Evolutionary conservation across 768 basidiomycete genomes (phyloP).

Genomic region (Phanerochaete carnosa): DNA sequence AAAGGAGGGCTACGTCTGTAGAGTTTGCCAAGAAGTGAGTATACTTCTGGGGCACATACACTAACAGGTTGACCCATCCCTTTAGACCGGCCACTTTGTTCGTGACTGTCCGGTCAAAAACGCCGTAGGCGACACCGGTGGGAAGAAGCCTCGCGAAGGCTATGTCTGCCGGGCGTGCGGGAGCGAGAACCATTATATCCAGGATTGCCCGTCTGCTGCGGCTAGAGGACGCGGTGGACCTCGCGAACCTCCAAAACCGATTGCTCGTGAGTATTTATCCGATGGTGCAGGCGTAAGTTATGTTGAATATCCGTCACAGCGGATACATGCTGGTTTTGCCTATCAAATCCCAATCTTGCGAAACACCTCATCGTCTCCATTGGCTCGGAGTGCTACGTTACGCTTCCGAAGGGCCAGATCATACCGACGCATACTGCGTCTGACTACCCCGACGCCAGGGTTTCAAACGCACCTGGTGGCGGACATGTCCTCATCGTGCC

Average conservation of each 20-base stretch:
- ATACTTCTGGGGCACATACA: background rate
- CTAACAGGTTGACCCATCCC: background rate
- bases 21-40: slow-evolving; percentile 70
- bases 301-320: slow-evolving; percentile 39
- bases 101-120: slow-evolving; percentile 85
- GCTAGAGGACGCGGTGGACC: slow-evolving; percentile 35
- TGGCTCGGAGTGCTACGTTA: slow-evolving; percentile 90
- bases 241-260: slow-evolving; percentile 65
- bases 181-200: slow-evolving; percentile 79
- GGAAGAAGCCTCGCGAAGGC: slow-evolving; percentile 75
- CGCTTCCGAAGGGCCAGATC: slow-evolving; percentile 95
- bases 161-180: slow-evolving; percentile 93
- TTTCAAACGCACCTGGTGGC: slow-evolving; percentile 76
- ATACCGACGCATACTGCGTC: slow-evolving; percentile 69
- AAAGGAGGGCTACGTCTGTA: slow-evolving; percentile 85
- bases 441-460: slow-evolving; percentile 33
- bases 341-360: slow-evolving; percentile 91
- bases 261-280: slow-evolving; percentile 55
- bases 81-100: slow-evolving; percentile 77
- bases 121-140: slow-evolving; percentile 78
- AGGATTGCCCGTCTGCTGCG: slow-evolving; percentile 79
- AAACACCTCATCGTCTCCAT: slow-evolving; percentile 97
- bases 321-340: slow-evolving; percentile 97
- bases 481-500: slow-evolving; percentile 94
- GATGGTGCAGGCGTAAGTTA: background rate